Conservation (phyloP, 257 asterid genomes). For the Knoxia roxburghii region DNA sequence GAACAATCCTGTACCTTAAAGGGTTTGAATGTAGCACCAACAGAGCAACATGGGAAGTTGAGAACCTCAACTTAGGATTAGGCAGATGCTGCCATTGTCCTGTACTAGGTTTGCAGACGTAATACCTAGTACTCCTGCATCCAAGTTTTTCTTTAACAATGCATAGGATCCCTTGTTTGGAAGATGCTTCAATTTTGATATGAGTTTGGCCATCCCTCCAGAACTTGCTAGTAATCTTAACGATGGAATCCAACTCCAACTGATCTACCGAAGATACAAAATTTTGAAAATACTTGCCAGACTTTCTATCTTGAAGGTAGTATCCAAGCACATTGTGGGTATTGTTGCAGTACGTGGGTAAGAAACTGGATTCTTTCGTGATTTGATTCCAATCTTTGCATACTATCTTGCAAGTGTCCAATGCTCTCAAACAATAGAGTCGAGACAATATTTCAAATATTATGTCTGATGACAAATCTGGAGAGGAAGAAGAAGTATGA, state of each 20-base stretch:
- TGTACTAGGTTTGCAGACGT: conserved; percentile 24
- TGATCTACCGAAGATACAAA: neutral
- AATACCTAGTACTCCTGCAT: neutral
- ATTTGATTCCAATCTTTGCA: neutral
- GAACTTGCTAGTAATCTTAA: neutral
- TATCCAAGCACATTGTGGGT: conserved; percentile 9
- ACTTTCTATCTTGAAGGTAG: neutral
- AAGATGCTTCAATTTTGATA: conserved; percentile 22
- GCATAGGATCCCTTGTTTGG: conserved; percentile 21
- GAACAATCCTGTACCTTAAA: conserved; percentile 22
- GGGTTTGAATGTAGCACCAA: conserved; percentile 14
- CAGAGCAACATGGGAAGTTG: neutral
- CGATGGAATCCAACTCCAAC: too few species aligned
- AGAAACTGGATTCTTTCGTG: conserved; percentile 2
- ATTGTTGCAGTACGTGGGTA: conserved; percentile 7
- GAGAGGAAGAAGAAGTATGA: too few species aligned
- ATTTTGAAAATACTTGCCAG: neutral
- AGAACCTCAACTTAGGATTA: conserved; percentile 3
- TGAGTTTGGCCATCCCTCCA: neutral
- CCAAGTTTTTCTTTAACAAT: neutral
- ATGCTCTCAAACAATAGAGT: neutral
- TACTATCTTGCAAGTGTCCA: conserved; percentile 11
- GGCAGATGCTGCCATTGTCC: conserved; percentile 26
- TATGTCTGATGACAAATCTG: neutral
- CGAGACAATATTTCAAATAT: conserved; percentile 13